Evolutionary conservation across 495 filamentous ascomycete species (phyloP), one percentile per base, ranked within the genome.

Genomic region (Penicillium waksmanii): DNA sequence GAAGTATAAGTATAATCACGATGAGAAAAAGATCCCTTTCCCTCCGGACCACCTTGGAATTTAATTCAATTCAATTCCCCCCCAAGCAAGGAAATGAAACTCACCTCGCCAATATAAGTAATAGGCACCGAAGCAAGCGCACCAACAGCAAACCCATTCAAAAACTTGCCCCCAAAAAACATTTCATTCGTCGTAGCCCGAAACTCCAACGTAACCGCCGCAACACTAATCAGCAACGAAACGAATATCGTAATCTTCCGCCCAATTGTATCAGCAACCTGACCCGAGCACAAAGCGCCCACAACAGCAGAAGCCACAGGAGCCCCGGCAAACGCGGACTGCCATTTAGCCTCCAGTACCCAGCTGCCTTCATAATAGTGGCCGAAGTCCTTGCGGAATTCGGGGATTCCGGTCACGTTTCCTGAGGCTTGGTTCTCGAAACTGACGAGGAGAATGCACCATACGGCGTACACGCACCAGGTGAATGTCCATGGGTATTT

Each of bases 341-440:
- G 71, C 71, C 71, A 74, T 17, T 61, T 58, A 3, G 69, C 63
- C 13, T 61, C 53, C 10, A 74, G 58, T 11, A 70, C 67, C 50
- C 67, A 74, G 23, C 55, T 51, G 8, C 58, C 66, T 5, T 57
- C 65, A 51, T 60, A 71, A 13, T 53, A 52, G 44, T 64, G 58
- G 11, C 71, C 71, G 42, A 74, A 74, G 42, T 72, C 69, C 42
- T 72, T 63, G 34, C 69, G 59, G 48, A 71, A 74, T 57, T 69
- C 46, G 18, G 71, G 71, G 18, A 74, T 74, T 33, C 67, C 60
- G 40, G 69, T 63, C 0, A 65, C 67, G 11, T 50, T 62, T 12
- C 69, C 65, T 21, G 60, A 57, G 15, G 71, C 69, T 53, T 74
- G 69, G 55, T 71, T 69, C 43, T 74, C 71, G 40, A 71, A 74